Base-by-base conservation (phyloP, 2,329 filamentous ascomycete genomes). In the Ilyonectria robusta region DNA sequence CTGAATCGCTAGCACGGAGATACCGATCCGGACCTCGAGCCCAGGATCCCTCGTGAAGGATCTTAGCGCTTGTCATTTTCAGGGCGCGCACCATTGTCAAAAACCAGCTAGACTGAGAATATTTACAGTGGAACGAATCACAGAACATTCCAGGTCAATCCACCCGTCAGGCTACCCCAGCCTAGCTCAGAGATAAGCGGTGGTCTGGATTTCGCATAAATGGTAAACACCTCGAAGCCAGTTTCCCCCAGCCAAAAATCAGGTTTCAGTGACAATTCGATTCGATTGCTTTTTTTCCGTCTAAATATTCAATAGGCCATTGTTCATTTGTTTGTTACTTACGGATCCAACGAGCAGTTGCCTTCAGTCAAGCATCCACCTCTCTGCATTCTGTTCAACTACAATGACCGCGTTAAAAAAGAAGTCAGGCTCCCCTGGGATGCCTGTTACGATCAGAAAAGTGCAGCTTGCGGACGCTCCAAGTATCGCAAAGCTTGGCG, bases 401-500 rank as follows among this genome's bases (percentile, higher is more conserved):
- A 26, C 7, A 31, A 51, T 51, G 48, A 51, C 48, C 7, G 29
- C 4, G 13, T 6, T 17, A 6, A 33, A 51, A 11, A 15, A 11
- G 9, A 9, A 33, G 2, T n/a, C 17, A 13, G 3, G 13, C 11
- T n/a, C 23, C 4, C 15, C 1, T 2, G 47, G 17, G 8, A 10
- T 31, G 5, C 3, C 37, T 5, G 21, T 67, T 13, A 23, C 26
- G 0, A 48, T 75, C 26, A 67, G 66, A 4, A 46, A 7, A 4
- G 73, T 69, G 23, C 54, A 10, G 5, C 13, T 40, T 6, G 2
- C 37, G 0, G 73, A 75, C 46, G 71, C 62, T 0, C 1, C 19
- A 5, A 37, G 23, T 40, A 80, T 85, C 50, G 70, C 77, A 21
- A 56, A 72, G 6, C 74, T 85, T 1, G 82, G 81, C 26, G 66